Percentiles rank a stretch among this genome's conserved stretches.
Evolutionary conservation across 2,329 filamentous ascomycete species (phyloP).

Genomic region (Akanthomyces muscarius): DNA sequence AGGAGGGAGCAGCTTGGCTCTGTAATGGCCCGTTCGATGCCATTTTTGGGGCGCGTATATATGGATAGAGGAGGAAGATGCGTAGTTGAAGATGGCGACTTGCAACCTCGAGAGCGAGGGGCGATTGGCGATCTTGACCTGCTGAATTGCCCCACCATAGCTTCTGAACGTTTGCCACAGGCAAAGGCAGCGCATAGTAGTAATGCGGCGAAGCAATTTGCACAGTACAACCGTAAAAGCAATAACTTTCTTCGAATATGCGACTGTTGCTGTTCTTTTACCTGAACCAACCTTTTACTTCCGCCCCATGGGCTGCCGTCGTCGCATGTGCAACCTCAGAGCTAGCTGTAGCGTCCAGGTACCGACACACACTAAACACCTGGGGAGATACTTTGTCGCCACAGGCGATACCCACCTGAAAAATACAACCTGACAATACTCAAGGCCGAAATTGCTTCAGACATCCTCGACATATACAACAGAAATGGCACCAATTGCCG

Average conservation of each 20-base stretch:
- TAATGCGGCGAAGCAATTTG: not conserved
- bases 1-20: conserved; percentile 16
- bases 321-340: not conserved
- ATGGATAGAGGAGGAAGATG: not conserved
- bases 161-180: not conserved
- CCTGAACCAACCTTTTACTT: too few relatives aligned
- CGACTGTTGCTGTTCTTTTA: not conserved
- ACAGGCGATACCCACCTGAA: conserved; percentile 4
- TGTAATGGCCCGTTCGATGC: not conserved
- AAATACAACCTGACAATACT: not conserved
- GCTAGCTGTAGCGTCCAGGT: not conserved
- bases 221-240: not conserved
- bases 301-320: not conserved
- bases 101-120: conserved; percentile 9
- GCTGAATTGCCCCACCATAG: conserved; percentile 13
- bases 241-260: not conserved
- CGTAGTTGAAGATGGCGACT: not conserved
- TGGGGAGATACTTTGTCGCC: not conserved
- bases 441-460: not conserved
- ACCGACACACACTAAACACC: not conserved
- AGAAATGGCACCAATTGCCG: conserved; percentile 42
- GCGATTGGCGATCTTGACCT: not conserved
- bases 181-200: not conserved
- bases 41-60: not conserved
- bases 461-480: conserved; percentile 13